phyloP scores from a whole-genome alignment of 2,329 filamentous ascomycete genomes.

The Hypoxylon sp. region DNA sequence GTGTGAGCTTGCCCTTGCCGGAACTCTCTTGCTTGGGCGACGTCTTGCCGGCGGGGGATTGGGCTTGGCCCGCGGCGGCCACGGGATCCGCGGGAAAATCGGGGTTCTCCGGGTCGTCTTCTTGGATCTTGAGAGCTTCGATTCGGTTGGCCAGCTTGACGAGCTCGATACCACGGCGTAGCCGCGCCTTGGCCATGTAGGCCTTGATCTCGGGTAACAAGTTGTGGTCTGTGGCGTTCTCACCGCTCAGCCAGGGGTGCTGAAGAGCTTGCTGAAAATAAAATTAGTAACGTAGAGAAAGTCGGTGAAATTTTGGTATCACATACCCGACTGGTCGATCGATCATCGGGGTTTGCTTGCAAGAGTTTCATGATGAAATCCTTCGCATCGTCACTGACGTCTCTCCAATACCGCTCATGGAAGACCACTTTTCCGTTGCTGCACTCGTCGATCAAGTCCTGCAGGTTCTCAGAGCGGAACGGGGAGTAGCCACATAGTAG shows the following conservation, averaged over 20 bases:
- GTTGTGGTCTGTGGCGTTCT: slow-evolving; percentile 94
- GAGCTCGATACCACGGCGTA: slow-evolving; percentile 92
- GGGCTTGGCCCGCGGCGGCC: slow-evolving; percentile 60
- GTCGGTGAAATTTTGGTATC: not conserved
- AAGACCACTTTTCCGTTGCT: slow-evolving; percentile 85
- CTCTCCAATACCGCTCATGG: slow-evolving; percentile 98
- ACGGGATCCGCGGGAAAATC: slow-evolving; percentile 72
- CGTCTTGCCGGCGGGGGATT: slow-evolving; percentile 46
- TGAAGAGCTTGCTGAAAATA: slow-evolving; percentile 73
- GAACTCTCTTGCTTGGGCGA: slow-evolving; percentile 40
- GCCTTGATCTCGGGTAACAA: slow-evolving; percentile 96
- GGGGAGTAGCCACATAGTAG: slow-evolving; percentile 97
- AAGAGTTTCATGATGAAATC: slow-evolving; percentile 88
- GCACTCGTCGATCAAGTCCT: slow-evolving; percentile 95
- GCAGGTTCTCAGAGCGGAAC: slow-evolving; percentile 92
- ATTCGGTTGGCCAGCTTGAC: slow-evolving; percentile 97
- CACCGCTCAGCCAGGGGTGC: slow-evolving; percentile 89
- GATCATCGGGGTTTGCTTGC: slow-evolving; percentile 77
- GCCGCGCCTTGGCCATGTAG: slow-evolving; percentile 89
- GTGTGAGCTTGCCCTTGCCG: slow-evolving; percentile 55
- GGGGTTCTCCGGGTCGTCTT: slow-evolving; percentile 81
- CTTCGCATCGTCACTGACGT: slow-evolving; percentile 94
- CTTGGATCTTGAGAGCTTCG: slow-evolving; percentile 90
- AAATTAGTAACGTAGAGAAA: not conserved
- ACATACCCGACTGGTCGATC: slow-evolving; percentile 78